Evolutionary conservation across 441 rosid species (phyloP).

Genomic region (Populus hybrid): DNA sequence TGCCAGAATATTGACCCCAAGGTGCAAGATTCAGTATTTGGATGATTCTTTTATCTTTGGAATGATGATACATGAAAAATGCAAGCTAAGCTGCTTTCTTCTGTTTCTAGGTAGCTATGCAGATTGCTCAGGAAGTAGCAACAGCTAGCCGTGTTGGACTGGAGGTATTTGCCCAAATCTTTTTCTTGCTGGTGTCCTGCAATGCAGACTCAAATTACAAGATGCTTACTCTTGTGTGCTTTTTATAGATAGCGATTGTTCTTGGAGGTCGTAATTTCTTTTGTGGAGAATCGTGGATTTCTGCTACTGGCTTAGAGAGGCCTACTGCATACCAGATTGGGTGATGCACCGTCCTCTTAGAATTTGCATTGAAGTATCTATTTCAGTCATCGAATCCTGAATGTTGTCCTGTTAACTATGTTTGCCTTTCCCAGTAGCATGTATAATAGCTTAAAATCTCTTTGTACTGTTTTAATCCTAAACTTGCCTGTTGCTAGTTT

Average conservation of each 20-base stretch:
- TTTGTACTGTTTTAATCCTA: neutral
- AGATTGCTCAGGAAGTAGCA: conserved; percentile 77
- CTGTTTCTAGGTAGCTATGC: conserved; percentile 53
- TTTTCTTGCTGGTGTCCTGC: neutral
- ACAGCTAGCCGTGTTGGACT: conserved; percentile 70
- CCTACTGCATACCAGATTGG: conserved; percentile 84
- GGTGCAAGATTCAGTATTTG: conserved; percentile 35
- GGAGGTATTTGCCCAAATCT: conserved; percentile 42
- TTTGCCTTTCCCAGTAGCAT: neutral
- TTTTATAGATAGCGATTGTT: conserved; percentile 68
- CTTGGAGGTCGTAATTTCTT: conserved; percentile 92
- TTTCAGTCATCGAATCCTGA: neutral
- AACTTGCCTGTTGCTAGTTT: conserved; percentile 18
- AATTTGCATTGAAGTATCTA: neutral
- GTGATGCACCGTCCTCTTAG: conserved; percentile 30
- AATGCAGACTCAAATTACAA: conserved; percentile 13
- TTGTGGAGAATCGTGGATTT: conserved; percentile 76
- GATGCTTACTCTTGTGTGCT: neutral
- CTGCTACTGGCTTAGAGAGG: conserved; percentile 76
- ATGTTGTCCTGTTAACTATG: neutral
- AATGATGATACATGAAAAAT: neutral
- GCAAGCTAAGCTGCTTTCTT: conserved; percentile 12
- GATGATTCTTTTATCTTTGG: neutral
- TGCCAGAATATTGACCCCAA: conserved; percentile 77
- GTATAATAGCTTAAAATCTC: neutral